Percentiles rank a stretch among this genome's conserved stretches.
phyloP scores from a whole-genome alignment of 768 basidiomycete genomes.

The Boletus sensibilis region DNA sequence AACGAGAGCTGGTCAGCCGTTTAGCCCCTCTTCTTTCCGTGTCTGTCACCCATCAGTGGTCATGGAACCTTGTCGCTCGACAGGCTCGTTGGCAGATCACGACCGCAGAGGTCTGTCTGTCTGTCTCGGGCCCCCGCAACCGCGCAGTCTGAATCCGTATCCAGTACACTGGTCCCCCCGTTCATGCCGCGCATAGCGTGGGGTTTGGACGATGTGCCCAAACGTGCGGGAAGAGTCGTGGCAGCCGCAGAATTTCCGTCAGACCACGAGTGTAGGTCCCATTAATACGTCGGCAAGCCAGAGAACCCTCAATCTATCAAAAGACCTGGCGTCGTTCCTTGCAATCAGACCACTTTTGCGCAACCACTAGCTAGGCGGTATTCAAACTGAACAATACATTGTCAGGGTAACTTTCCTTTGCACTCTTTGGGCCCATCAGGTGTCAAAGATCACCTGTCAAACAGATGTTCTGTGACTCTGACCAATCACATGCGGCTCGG shows the following conservation, averaged over 20 bases:
- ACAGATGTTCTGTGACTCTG: not conserved
- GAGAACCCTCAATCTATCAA: not conserved
- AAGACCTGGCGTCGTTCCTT: not conserved
- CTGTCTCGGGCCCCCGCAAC: not conserved
- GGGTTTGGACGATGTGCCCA: not conserved
- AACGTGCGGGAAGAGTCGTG: not conserved
- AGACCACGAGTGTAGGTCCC: not conserved
- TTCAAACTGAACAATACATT: not conserved
- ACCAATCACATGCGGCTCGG: not conserved
- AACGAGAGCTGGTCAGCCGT: not conserved
- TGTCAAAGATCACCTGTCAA: not conserved
- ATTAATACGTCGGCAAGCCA: not conserved
- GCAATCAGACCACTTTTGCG: conserved; percentile 11
- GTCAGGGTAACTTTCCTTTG: conserved; percentile 1
- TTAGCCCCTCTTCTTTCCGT: not conserved
- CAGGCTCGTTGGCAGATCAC: not conserved
- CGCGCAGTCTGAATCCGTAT: not conserved
- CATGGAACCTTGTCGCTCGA: not conserved
- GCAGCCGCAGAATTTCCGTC: conserved; percentile 6
- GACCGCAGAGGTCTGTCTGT: too few relatives aligned
- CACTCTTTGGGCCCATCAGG: not conserved
- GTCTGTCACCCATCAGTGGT: not conserved
- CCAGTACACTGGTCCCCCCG: not conserved
- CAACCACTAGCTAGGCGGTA: not conserved
- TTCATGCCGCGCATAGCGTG: not conserved